Evolutionary conservation across 352 stramenopile species (phyloP).

Genomic region (Aphanomyces euteiches): DNA sequence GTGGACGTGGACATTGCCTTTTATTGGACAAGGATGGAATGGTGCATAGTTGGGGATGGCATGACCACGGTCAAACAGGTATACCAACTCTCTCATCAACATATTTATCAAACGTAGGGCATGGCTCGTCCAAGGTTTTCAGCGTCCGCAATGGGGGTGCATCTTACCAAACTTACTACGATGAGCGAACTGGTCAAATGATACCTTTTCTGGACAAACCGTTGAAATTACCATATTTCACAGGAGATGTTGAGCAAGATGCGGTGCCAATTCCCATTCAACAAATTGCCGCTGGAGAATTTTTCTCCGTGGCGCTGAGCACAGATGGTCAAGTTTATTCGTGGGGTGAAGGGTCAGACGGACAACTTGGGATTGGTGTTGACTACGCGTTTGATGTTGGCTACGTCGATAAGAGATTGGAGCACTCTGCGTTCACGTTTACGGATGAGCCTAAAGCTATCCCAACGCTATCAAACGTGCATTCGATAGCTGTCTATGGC

Average conservation of each 20-base stretch:
- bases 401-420: slow-evolving; percentile 56
- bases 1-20: slow-evolving; percentile 54
- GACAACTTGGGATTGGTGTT: slow-evolving; percentile 57
- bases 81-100: too few species aligned
- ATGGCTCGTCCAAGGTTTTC: slow-evolving; percentile 49
- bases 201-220: slow-evolving; percentile 46
- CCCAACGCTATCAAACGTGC: slow-evolving; percentile 43
- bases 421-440: slow-evolving; percentile 68
- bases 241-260: slow-evolving; percentile 49
- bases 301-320: slow-evolving; percentile 61
- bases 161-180: slow-evolving; percentile 48
- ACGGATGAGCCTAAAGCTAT: slow-evolving; percentile 57
- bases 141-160: slow-evolving; percentile 41
- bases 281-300: slow-evolving; percentile 61
- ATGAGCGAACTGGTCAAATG: slow-evolving; percentile 45
- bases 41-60: slow-evolving; percentile 72
- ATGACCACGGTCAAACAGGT: slow-evolving; percentile 67
- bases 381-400: slow-evolving; percentile 55
- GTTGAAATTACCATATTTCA: slow-evolving; percentile 60
- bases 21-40: slow-evolving; percentile 51
- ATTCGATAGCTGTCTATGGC: slow-evolving; percentile 48
- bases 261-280: slow-evolving; percentile 57
- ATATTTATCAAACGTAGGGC: slow-evolving; percentile 28
- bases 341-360: slow-evolving; percentile 71
- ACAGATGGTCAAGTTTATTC: slow-evolving; percentile 64